These are phyloP conservation scores for Hydnum rufescens DNA, from an alignment of 768 basidiomycete species.

Conservation along the genomic window DNA sequence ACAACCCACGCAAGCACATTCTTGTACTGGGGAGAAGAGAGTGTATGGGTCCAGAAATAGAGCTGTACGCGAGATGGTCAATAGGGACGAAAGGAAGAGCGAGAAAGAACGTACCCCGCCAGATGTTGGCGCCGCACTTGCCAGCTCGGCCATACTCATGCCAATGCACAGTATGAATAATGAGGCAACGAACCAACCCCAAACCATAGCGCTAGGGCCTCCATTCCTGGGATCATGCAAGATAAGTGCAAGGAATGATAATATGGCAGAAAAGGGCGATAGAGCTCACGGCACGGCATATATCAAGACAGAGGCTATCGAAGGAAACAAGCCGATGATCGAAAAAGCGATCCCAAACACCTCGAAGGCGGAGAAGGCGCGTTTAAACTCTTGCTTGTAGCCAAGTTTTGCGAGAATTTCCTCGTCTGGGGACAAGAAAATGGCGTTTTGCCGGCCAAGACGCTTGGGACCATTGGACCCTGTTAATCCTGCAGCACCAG, in stretches of 20 bases:
- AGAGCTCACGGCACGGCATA: constrained; percentile 42
- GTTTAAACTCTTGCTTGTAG: constrained; percentile 23
- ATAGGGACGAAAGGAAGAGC: neutral
- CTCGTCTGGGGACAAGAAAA: constrained; percentile 14
- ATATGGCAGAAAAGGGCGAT: no score
- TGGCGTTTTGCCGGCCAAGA: neutral
- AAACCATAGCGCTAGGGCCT: constrained; percentile 50
- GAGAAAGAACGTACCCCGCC: constrained; percentile 12
- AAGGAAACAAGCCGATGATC: constrained; percentile 15
- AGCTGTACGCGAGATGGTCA: constrained; percentile 11
- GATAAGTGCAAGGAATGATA: no score
- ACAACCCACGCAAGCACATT: constrained; percentile 35
- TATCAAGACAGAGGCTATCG: constrained; percentile 21
- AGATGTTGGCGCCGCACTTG: constrained; percentile 20
- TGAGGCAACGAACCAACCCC: constrained; percentile 30
- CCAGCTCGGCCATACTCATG: constrained; percentile 20
- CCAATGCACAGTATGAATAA: constrained; percentile 20
- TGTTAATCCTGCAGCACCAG: neutral
- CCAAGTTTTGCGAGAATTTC: constrained; percentile 20
- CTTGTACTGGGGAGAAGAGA: constrained; percentile 25
- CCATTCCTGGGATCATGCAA: no score
- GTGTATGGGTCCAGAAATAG: constrained; percentile 34
- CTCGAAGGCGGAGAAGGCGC: constrained; percentile 21
- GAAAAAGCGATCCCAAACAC: constrained; percentile 11
- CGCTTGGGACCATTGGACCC: neutral